Percentiles rank a stretch among this genome's conserved stretches.
Evolutionary conservation across 176 grass and related monocot genomes (phyloP).

Genomic region (Canna indica): DNA sequence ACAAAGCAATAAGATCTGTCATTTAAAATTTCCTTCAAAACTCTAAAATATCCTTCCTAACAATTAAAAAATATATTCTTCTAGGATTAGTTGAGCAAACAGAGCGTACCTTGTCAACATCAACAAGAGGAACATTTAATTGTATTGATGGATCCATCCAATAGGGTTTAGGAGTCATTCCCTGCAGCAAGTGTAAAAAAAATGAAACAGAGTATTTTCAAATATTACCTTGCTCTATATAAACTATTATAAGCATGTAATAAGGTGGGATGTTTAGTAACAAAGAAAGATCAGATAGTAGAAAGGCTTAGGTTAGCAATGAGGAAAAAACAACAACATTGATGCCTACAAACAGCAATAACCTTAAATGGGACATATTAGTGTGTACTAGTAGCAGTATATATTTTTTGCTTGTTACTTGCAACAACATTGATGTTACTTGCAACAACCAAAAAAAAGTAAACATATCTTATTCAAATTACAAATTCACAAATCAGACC

Average conservation of each 20-base stretch:
- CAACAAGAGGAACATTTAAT: slow-evolving; percentile 78
- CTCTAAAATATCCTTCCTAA: neutral
- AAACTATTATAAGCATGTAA: neutral
- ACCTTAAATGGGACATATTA: neutral
- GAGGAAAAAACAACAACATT: neutral
- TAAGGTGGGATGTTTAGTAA: neutral
- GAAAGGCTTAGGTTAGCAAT: neutral
- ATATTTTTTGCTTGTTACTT: neutral
- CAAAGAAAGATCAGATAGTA: neutral
- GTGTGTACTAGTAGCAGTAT: neutral
- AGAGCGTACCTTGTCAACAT: slow-evolving; percentile 74
- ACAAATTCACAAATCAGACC: neutral
- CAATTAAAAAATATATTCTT: neutral
- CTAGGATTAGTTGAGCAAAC: slow-evolving; percentile 2
- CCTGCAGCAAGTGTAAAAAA: slow-evolving; percentile 34
- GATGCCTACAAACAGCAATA: neutral
- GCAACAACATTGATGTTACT: too few relatives aligned
- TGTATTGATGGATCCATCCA: slow-evolving; percentile 34
- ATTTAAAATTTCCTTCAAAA: neutral
- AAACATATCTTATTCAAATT: neutral
- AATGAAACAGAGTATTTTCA: neutral
- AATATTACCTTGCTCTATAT: neutral
- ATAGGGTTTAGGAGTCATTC: slow-evolving; percentile 17
- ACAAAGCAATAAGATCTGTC: neutral
- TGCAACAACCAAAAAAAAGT: neutral